Evolutionary conservation across 305 asterid species (phyloP).

Genomic region (Fraxinus dipetala): DNA sequence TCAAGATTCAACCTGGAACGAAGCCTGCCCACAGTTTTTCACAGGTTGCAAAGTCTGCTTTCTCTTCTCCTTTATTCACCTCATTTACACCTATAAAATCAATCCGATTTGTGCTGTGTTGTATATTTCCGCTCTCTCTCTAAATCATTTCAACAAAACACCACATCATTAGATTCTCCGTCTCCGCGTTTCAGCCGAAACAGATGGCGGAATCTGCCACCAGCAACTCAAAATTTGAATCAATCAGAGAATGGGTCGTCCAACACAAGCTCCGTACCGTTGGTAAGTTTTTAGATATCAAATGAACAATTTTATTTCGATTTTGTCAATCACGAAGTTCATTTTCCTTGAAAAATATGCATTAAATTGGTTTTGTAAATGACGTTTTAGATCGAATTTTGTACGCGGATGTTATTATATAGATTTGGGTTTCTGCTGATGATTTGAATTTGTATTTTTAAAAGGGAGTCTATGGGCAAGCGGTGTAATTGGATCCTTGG

Average conservation of each 20-base stretch:
- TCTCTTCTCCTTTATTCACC: background rate
- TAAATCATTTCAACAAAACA: background rate
- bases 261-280: slow-evolving; percentile 64
- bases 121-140: background rate
- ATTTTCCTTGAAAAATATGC: background rate
- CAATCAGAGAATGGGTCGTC: slow-evolving; percentile 49
- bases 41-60: slow-evolving; percentile 7
- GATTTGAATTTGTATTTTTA: background rate
- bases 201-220: slow-evolving; percentile 38
- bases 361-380: background rate
- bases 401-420: background rate
- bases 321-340: background rate
- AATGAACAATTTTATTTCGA: background rate
- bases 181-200: background rate
- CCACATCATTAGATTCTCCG: background rate
- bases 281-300: slow-evolving; percentile 27
- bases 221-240: slow-evolving; percentile 34
- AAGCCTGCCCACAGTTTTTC: slow-evolving; percentile 10
- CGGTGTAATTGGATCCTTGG: slow-evolving; percentile 53
- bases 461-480: slow-evolving; percentile 54
- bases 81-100: background rate
- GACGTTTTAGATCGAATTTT: background rate
- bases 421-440: background rate
- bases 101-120: background rate
- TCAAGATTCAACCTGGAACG: background rate